Conservation (phyloP, 2,329 filamentous ascomycete species). For the Fusarium temperatum region DNA sequence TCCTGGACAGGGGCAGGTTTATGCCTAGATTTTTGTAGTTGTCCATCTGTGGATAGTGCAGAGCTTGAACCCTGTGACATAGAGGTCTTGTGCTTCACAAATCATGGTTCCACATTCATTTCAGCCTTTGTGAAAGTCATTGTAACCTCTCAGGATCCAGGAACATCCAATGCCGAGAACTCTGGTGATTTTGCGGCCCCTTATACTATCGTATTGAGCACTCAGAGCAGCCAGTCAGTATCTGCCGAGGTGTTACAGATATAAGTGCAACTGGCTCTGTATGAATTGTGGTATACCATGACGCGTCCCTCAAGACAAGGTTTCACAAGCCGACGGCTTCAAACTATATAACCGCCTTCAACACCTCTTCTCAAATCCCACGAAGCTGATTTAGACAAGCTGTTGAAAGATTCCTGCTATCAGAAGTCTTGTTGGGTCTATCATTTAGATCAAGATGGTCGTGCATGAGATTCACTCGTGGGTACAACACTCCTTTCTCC, state of each 20-base stretch:
- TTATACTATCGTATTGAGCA: not conserved
- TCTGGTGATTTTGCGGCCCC: not conserved
- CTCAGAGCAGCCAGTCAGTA: rapidly evolving
- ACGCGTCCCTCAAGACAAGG: not conserved
- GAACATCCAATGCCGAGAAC: not conserved
- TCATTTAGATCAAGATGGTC: not conserved
- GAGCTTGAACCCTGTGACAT: not conserved
- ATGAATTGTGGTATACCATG: not conserved
- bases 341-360: rapidly evolving
- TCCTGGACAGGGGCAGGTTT: not conserved
- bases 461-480: not conserved
- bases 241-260: not conserved
- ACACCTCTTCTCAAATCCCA: rapidly evolving
- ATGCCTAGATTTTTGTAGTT: not conserved
- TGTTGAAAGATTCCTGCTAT: not conserved
- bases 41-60: not conserved
- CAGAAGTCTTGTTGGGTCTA: rapidly evolving
- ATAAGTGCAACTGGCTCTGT: too few species aligned
- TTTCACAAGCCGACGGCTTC: not conserved
- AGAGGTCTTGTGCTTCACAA: not conserved
- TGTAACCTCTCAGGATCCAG: not conserved
- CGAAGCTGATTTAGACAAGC: not conserved
- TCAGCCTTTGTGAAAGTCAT: not conserved
- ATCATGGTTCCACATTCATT: too few species aligned
- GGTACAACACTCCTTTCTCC: not conserved